phyloP scores from a whole-genome alignment of 805 yeast genomes.

The Candida vaughaniae region DNA sequence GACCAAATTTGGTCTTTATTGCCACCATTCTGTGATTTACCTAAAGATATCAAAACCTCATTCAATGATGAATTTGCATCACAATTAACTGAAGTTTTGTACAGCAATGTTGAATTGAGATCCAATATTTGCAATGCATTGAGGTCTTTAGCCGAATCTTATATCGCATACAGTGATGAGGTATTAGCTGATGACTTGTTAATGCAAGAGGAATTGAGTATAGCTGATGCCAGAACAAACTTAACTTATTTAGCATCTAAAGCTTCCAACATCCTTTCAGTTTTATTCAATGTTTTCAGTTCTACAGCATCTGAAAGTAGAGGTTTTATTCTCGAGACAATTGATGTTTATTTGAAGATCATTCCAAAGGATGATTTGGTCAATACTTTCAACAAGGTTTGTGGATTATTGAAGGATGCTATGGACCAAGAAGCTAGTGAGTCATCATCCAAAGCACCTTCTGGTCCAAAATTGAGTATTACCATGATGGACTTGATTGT shows the following conservation, averaged over 20 bases:
- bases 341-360: constrained; percentile 74
- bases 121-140: constrained; percentile 81
- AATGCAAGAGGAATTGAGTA: constrained; percentile 60
- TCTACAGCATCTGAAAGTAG: constrained; percentile 83
- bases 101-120: constrained; percentile 73
- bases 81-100: constrained; percentile 67
- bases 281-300: constrained; percentile 88
- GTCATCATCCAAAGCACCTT: constrained; percentile 9
- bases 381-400: constrained; percentile 80
- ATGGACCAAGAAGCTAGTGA: constrained; percentile 55
- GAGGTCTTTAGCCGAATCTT: constrained; percentile 74
- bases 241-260: constrained; percentile 62
- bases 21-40: constrained; percentile 87
- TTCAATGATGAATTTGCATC: constrained; percentile 81
- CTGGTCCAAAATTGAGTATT: constrained; percentile 56
- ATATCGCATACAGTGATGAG: constrained; percentile 60
- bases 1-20: constrained; percentile 92
- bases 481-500: constrained; percentile 92
- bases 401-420: constrained; percentile 71
- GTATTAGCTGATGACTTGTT: constrained; percentile 55
- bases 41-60: constrained; percentile 62
- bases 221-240: constrained; percentile 52
- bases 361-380: constrained; percentile 65
- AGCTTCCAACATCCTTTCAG: constrained; percentile 78
- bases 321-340: constrained; percentile 81